Evolutionary conservation across 2,329 filamentous ascomycete species (phyloP).

Genomic region (Penicillium sp.): DNA sequence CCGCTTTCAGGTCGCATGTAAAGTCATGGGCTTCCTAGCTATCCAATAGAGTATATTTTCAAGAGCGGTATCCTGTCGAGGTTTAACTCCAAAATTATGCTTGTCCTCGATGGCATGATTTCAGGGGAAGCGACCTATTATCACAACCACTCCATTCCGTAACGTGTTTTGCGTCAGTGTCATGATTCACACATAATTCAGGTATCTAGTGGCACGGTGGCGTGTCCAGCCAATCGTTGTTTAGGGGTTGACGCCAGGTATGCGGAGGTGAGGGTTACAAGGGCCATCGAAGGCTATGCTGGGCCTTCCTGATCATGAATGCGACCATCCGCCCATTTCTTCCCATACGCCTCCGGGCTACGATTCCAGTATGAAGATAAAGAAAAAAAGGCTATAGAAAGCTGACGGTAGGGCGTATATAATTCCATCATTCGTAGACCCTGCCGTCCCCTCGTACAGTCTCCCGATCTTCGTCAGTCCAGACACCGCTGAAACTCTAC

Average conservation of each 20-base stretch:
- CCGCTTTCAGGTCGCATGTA: neutral
- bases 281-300: constrained; percentile 4
- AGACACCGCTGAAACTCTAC: constrained; percentile 9
- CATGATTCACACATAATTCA: constrained; percentile 6
- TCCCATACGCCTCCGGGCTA: neutral
- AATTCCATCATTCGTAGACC: neutral
- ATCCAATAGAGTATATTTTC: neutral
- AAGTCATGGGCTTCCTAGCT: neutral
- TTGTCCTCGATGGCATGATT: constrained; percentile 1
- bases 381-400: fast-evolving
- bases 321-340: constrained; percentile 1
- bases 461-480: neutral
- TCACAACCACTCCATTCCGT: neutral
- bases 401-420: neutral
- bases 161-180: constrained; percentile 5
- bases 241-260: neutral
- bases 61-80: neutral
- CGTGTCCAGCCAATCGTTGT: constrained; percentile 1
- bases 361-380: neutral
- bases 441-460: neutral
- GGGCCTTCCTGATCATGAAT: constrained; percentile 4
- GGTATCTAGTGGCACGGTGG: neutral
- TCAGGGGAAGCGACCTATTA: constrained; percentile 6
- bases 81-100: neutral
- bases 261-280: constrained; percentile 1